Conservation (phyloP, 257 asterid species). For the Salvia miltiorrhiza region DNA sequence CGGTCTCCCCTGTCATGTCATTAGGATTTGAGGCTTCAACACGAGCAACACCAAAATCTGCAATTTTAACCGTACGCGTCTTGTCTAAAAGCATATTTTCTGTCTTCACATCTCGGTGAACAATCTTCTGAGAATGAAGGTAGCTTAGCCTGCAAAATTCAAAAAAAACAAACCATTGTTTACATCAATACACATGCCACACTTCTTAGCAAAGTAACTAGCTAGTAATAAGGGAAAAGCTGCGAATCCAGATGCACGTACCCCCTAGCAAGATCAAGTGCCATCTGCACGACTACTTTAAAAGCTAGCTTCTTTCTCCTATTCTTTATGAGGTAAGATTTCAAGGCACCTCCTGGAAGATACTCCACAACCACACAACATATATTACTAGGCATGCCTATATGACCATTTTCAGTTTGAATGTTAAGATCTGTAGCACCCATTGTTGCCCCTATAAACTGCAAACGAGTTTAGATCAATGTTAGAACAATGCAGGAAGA, state of each 20-base stretch:
- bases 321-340: conserved; percentile 66
- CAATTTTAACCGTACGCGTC: conserved; percentile 60
- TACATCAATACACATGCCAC: neutral
- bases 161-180: neutral
- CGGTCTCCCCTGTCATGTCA: conserved; percentile 82
- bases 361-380: conserved; percentile 77
- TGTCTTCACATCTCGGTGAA: conserved; percentile 77
- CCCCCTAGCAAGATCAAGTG: conserved; percentile 83
- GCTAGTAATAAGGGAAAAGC: neutral
- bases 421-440: conserved; percentile 58
- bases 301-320: conserved; percentile 64
- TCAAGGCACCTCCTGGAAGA: conserved; percentile 76
- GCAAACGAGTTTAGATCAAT: conserved; percentile 20
- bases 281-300: conserved; percentile 74
- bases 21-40: conserved; percentile 78
- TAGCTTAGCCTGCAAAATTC: conserved; percentile 53
- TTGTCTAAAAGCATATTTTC: conserved; percentile 75
- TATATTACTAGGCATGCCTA: conserved; percentile 65
- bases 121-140: conserved; percentile 72
- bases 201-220: neutral
- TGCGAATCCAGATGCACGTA: conserved; percentile 20
- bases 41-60: conserved; percentile 78
- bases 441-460: conserved; percentile 83
- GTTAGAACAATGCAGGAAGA: neutral
- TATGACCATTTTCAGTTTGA: conserved; percentile 63